phyloP scores from a whole-genome alignment of 805 yeast species.

The Candida hungchunana region DNA sequence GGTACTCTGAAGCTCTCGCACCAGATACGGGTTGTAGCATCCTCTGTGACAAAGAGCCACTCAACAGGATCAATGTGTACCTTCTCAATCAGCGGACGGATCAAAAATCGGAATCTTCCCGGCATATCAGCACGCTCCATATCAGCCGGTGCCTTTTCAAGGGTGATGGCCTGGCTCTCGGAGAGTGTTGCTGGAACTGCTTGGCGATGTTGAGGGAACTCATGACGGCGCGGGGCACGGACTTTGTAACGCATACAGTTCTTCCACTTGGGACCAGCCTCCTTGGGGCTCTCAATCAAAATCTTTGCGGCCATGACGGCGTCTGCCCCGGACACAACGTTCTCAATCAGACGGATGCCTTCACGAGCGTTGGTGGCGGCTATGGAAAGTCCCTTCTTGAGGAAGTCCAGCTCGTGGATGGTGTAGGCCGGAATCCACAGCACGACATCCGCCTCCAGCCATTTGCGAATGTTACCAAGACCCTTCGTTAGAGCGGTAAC shows the following conservation, averaged over 20 bases:
- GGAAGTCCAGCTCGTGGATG: constrained; percentile 54
- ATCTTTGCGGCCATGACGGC: constrained; percentile 24
- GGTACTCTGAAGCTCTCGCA: constrained; percentile 48
- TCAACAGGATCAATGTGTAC: constrained; percentile 34
- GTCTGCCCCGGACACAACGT: constrained; percentile 21
- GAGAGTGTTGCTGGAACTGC: constrained; percentile 9
- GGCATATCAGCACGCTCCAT: constrained; percentile 40
- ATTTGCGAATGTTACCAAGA: constrained; percentile 59
- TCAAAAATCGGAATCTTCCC: constrained; percentile 44
- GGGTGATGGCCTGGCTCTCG: constrained; percentile 12
- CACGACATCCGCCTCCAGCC: constrained; percentile 45
- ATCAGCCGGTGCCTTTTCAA: no score
- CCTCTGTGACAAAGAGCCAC: constrained; percentile 66
- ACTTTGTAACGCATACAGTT: constrained; percentile 41
- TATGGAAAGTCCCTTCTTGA: constrained; percentile 49
- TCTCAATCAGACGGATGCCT: constrained; percentile 58
- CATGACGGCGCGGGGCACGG: constrained; percentile 43
- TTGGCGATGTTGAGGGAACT: constrained; percentile 32
- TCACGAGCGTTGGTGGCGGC: constrained; percentile 63
- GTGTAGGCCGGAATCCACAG: constrained; percentile 55
- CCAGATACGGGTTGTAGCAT: constrained; percentile 49
- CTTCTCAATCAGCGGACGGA: constrained; percentile 57
- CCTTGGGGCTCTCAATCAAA: constrained; percentile 37
- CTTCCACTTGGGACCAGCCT: constrained; percentile 48
- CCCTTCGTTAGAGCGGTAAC: constrained; percentile 68